Percentiles rank a stretch among this genome's conserved stretches.
phyloP scores from a whole-genome alignment of 2,329 filamentous ascomycete species.

The Trematosphaeria pertusa region DNA sequence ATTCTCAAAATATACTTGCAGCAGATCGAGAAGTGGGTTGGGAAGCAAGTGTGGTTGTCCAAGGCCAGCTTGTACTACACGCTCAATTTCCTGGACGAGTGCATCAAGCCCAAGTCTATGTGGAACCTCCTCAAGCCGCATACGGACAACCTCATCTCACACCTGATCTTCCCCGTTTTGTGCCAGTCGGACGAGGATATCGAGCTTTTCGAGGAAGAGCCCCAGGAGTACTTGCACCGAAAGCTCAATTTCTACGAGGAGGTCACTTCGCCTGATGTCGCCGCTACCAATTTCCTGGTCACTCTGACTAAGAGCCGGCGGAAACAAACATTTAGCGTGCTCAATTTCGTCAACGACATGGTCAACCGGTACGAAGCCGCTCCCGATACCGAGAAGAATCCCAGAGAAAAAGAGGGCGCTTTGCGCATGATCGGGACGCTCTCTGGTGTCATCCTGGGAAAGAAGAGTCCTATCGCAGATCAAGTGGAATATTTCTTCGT shows the following conservation, averaged over 20 bases:
- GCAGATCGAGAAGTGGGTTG: slow-evolving; percentile 97
- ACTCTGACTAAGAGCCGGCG: slow-evolving; percentile 92
- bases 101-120: slow-evolving; percentile 95
- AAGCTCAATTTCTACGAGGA: slow-evolving; percentile 99
- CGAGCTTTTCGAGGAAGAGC: slow-evolving; percentile 91
- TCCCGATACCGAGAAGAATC: slow-evolving; percentile 87
- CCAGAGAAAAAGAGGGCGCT: slow-evolving; percentile 94
- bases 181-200: slow-evolving; percentile 92
- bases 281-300: slow-evolving; percentile 95
- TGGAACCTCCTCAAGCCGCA: slow-evolving; percentile 94
- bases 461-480: slow-evolving; percentile 97
- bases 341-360: slow-evolving; percentile 93
- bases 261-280: slow-evolving; percentile 91
- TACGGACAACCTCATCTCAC: slow-evolving; percentile 89
- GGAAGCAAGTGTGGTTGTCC: slow-evolving; percentile 93
- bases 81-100: slow-evolving; percentile 94
- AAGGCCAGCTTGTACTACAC: slow-evolving; percentile 93
- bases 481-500: slow-evolving; percentile 99
- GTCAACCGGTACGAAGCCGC: slow-evolving; percentile 91
- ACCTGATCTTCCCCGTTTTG: slow-evolving; percentile 93
- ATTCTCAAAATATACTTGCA: slow-evolving; percentile 93
- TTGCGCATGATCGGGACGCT: slow-evolving; percentile 96
- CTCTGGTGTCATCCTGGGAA: slow-evolving; percentile 90
- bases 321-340: slow-evolving; percentile 93
- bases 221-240: slow-evolving; percentile 94